phyloP scores from a whole-genome alignment of 2,329 filamentous ascomycete species.

The Ambrosiella beaveri region DNA sequence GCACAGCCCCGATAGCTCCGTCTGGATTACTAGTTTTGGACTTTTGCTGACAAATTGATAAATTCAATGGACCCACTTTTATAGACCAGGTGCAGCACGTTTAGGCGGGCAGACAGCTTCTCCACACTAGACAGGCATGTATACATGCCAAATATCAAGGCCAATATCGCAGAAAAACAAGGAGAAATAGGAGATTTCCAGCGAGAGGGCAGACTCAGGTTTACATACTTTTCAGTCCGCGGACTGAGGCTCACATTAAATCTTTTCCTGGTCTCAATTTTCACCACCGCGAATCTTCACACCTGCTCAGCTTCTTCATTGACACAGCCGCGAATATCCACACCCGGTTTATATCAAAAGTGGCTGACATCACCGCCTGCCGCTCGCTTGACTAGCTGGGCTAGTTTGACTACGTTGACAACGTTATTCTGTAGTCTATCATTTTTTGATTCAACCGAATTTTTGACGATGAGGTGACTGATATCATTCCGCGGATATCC shows the following conservation, averaged over 20 bases:
- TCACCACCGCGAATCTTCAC: background rate
- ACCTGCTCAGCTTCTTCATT: background rate
- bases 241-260: background rate
- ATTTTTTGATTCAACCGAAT: background rate
- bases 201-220: background rate
- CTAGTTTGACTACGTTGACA: background rate
- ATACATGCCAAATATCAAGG: background rate
- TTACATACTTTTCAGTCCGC: background rate
- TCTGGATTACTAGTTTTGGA: background rate
- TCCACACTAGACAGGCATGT: background rate
- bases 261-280: background rate
- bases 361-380: background rate
- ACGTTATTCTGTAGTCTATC: background rate
- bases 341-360: background rate
- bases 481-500: background rate
- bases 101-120: background rate
- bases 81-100: background rate
- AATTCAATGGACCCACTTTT: constrained; percentile 4
- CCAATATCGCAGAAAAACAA: background rate
- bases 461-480: background rate
- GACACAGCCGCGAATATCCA: background rate
- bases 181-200: background rate
- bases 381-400: background rate
- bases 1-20: background rate
- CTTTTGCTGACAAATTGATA: constrained; percentile 15